Percentiles rank a stretch among this genome's conserved stretches.
Evolutionary conservation across 345 rosid genomes (phyloP).

Genomic region (Toxicodendron radicans): DNA sequence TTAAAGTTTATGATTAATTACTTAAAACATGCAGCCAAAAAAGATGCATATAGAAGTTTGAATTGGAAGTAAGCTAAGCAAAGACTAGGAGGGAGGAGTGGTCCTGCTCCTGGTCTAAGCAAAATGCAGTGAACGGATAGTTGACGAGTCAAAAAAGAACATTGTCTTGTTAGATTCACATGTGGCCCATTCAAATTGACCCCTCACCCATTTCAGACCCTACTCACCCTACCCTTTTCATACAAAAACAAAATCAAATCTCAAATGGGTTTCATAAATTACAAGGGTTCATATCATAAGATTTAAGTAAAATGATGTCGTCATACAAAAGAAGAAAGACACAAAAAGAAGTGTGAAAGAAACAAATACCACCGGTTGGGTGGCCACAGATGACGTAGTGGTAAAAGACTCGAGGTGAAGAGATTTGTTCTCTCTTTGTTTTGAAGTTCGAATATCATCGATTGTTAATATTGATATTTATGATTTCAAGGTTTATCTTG

Average conservation of each 20-base stretch:
- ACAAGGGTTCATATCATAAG: no score
- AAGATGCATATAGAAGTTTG: not conserved
- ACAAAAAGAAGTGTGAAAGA: conserved; percentile 6
- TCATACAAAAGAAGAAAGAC: not conserved
- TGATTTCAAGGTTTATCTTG: no score
- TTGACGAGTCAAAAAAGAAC: conserved; percentile 22
- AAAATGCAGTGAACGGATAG: conserved; percentile 3
- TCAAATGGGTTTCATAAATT: no score
- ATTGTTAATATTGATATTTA: no score
- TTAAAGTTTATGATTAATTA: conserved; percentile 1
- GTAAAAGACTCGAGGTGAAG: no score
- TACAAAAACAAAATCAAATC: no score
- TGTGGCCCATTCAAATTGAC: conserved; percentile 26
- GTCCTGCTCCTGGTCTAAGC: conserved; percentile 7
- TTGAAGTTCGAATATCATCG: no score
- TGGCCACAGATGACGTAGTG: no score
- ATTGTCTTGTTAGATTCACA: conserved; percentile 30
- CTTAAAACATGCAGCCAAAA: conserved; percentile 26
- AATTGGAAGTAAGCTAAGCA: not conserved
- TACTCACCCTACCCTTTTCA: no score
- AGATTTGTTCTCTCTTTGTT: no score
- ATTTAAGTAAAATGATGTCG: not conserved
- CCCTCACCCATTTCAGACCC: not conserved
- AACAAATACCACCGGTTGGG: no score
- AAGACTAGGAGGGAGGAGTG: no score